Evolutionary conservation across 192 early-diverging fungal genomes (phyloP).

Genomic region (Coemansia sp.): DNA sequence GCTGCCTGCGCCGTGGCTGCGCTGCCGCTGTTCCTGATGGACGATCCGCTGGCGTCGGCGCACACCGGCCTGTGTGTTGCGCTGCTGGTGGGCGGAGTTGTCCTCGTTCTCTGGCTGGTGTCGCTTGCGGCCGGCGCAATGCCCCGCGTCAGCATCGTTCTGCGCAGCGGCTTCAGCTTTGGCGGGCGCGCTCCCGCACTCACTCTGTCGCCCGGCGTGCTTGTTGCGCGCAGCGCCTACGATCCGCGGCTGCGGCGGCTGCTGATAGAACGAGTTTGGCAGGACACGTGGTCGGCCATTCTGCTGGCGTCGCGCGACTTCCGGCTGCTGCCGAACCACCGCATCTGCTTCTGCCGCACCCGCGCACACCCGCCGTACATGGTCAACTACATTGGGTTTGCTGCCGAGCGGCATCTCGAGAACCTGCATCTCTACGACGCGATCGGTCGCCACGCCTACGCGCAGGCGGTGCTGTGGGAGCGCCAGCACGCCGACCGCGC

Average conservation of each 20-base stretch:
- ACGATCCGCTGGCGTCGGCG: conserved; percentile 47
- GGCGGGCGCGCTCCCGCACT: conserved; percentile 47
- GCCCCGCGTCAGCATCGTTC: conserved; percentile 50
- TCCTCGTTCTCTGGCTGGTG: conserved; percentile 43
- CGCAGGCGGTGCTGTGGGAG: conserved; percentile 41
- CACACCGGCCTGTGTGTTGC: conserved; percentile 53
- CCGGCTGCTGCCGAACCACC: conserved; percentile 56
- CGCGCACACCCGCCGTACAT: conserved; percentile 64
- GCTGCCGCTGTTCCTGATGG: conserved; percentile 57
- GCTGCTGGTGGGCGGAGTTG: conserved; percentile 49
- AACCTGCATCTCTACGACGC: conserved; percentile 61
- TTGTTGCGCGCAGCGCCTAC: conserved; percentile 32
- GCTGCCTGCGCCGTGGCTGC: conserved; percentile 55
- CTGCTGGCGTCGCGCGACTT: conserved; percentile 61
- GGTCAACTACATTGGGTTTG: conserved; percentile 63
- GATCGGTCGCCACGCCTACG: conserved; percentile 58
- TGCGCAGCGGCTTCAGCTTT: conserved; percentile 17
- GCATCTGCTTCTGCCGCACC: conserved; percentile 57
- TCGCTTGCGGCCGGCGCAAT: conserved; percentile 39
- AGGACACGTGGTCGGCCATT: conserved; percentile 69
- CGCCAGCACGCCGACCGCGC: conserved; percentile 33
- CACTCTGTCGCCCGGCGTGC: conserved; percentile 51
- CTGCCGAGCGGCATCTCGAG: conserved; percentile 68
- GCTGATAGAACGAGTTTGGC: conserved; percentile 66
- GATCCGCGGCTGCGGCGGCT: conserved; percentile 50